A percentile compares a stretch with the other conserved stretches of the same genome.
Evolutionary conservation across 1,139 yeast genomes (phyloP).

Genomic region (Suzukiozyma palmioleophila): DNA sequence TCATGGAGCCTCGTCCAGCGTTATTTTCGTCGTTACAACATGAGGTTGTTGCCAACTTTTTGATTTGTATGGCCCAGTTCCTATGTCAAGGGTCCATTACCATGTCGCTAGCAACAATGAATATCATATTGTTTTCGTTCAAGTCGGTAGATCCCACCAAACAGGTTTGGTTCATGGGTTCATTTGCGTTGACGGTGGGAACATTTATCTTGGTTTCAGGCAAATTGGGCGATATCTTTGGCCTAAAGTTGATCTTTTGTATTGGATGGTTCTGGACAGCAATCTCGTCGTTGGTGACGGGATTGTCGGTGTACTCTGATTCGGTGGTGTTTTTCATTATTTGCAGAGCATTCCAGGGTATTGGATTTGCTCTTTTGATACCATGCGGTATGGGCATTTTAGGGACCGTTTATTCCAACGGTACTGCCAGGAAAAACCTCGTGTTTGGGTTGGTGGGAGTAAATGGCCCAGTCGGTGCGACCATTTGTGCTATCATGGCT

Average conservation of each 20-base stretch:
- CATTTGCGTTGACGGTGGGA: conserved; percentile 53
- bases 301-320: conserved; percentile 40
- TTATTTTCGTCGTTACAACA: conserved; percentile 17
- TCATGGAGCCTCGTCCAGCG: conserved; percentile 8
- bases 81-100: conserved; percentile 37
- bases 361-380: conserved; percentile 49
- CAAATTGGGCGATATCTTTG: conserved; percentile 51
- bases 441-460: conserved; percentile 51
- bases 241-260: conserved; percentile 38
- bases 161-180: conserved; percentile 54
- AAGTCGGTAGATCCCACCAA: conserved; percentile 16
- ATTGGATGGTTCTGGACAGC: conserved; percentile 43
- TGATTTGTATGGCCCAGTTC: conserved; percentile 38
- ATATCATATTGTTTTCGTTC: conserved; percentile 29
- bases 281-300: conserved; percentile 46
- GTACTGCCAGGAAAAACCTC: conserved; percentile 45
- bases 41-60: conserved; percentile 26
- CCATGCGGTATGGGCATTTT: conserved; percentile 52
- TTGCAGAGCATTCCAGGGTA: conserved; percentile 51
- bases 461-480: conserved; percentile 54
- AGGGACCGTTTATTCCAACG: conserved; percentile 32
- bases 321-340: conserved; percentile 45
- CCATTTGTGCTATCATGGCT: conserved; percentile 45
- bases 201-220: conserved; percentile 51
- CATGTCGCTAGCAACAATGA: conserved; percentile 39